A percentile compares a stretch with the other conserved stretches of the same genome.
Conservation (phyloP, 2,329 filamentous ascomycete species). For the Calycina herbarum region DNA sequence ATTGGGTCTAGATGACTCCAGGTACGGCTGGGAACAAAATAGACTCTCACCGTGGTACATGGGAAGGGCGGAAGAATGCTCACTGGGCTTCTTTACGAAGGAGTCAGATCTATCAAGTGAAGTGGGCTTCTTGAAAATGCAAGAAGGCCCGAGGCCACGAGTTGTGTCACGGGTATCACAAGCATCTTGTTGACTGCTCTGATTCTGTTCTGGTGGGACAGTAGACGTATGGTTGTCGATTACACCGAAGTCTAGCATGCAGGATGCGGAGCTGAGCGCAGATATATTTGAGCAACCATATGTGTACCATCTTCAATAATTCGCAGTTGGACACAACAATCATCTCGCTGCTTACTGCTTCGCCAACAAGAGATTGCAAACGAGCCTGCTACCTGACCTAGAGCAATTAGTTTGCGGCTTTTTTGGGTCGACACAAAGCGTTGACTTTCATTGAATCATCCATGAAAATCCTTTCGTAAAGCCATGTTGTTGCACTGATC, state of each 20-base stretch:
- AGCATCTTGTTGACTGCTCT: neutral
- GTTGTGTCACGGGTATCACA: neutral
- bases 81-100: no score
- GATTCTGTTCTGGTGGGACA: neutral
- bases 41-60: no score
- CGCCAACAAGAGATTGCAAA: no score
- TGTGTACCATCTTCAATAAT: constrained; percentile 1
- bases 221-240: neutral
- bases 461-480: neutral
- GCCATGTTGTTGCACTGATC: neutral
- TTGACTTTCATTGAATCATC: no score
- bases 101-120: no score
- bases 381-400: no score
- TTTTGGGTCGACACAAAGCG: neutral
- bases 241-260: neutral
- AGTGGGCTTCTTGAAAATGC: neutral
- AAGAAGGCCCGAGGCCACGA: constrained; percentile 6
- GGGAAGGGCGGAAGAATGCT: no score
- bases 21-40: no score
- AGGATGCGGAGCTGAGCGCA: neutral
- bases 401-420: no score
- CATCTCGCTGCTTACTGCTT: neutral
- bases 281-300: neutral
- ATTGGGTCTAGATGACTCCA: no score
- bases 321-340: neutral